These are phyloP conservation scores for Gossypium trilobum DNA, from an alignment of 441 rosid genomes.

Conservation along the genomic window DNA sequence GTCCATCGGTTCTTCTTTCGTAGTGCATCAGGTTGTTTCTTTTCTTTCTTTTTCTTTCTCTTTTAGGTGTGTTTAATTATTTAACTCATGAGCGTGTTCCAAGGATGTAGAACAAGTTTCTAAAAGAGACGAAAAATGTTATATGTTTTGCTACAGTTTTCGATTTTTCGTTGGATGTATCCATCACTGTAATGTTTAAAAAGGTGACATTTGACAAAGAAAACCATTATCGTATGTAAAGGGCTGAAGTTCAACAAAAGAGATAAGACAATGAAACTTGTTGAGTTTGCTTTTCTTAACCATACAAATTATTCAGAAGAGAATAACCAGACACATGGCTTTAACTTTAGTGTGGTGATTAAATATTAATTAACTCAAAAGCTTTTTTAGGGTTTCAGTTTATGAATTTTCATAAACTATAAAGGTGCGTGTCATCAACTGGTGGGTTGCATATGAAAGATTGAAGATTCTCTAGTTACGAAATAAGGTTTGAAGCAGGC, in stretches of 20 bases:
- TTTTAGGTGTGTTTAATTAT: constrained; percentile 25
- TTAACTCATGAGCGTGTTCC: constrained; percentile 25
- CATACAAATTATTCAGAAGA: neutral
- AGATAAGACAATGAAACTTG: neutral
- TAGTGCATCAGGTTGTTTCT: constrained; percentile 19
- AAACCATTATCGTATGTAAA: neutral
- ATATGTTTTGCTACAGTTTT: neutral
- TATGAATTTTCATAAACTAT: neutral
- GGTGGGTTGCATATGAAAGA: constrained; percentile 17
- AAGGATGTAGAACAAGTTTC: constrained; percentile 16
- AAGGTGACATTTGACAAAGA: neutral
- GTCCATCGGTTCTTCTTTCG: neutral
- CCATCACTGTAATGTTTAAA: no score
- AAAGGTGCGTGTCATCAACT: neutral
- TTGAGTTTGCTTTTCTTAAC: neutral
- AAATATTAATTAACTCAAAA: constrained; percentile 12
- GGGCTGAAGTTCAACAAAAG: neutral
- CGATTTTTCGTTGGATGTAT: neutral
- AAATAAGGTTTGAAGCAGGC: constrained; percentile 25
- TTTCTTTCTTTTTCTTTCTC: neutral
- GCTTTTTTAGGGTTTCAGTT: neutral
- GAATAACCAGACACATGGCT: neutral
- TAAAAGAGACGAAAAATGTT: constrained; percentile 14
- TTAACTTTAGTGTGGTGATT: neutral
- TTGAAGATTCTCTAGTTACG: constrained; percentile 31